Conservation (phyloP, 176 grass and related monocot genomes). For the Oryza coarctata region DNA sequence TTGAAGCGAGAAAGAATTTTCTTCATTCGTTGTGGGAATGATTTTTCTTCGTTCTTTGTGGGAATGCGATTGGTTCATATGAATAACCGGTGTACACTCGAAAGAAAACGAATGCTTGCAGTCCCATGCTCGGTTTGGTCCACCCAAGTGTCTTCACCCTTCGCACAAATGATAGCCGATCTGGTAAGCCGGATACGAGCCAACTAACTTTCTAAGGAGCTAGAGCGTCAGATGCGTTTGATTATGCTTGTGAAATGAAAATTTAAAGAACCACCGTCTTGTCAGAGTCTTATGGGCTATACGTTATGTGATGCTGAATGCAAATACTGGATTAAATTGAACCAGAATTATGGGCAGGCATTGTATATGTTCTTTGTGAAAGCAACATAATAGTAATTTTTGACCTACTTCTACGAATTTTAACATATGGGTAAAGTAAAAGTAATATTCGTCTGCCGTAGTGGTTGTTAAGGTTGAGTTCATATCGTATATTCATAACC, state of each 20-base stretch:
- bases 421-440: too few species aligned
- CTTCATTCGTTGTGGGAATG: background rate
- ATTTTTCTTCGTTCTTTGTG: background rate
- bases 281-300: background rate
- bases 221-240: background rate
- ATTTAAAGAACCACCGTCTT: background rate
- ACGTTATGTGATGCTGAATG: background rate
- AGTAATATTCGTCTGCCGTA: too few species aligned
- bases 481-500: background rate
- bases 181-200: background rate
- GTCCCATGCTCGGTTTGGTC: background rate
- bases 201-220: background rate
- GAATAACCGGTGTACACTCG: background rate
- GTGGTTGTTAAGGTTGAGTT: too few species aligned
- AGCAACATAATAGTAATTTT: background rate
- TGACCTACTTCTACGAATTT: too few species aligned
- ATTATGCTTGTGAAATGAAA: background rate
- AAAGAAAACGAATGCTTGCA: background rate
- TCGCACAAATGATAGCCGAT: background rate
- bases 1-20: background rate
- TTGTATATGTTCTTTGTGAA: background rate
- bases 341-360: background rate
- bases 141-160: background rate
- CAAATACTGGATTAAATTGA: background rate
- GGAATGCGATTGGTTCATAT: background rate